Base-by-base conservation (phyloP, 352 stramenopile species). In the Pythium dissotocum region DNA sequence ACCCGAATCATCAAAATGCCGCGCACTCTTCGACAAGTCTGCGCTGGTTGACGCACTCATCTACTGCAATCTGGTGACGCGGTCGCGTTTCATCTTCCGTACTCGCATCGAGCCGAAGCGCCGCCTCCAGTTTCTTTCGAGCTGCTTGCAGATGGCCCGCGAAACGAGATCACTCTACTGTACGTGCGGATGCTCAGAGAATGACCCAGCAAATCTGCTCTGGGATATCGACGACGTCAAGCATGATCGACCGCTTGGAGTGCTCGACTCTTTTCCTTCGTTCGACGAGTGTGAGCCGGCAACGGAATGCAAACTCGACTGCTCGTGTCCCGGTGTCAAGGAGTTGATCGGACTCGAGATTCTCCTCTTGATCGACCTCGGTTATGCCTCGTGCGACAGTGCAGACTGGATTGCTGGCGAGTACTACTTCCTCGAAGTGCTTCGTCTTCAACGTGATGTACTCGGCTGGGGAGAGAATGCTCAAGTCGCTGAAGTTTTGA, bases 41-140 rank as follows among this genome's bases (percentile, higher is more conserved):
- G 83, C 82, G 1, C 79, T 94, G 40, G 81, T 94, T 14, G 86
- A 94, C 32, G 82, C 78, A 9, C 68, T 94, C 36, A 69, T 94
- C 60, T 90, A 94, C 58, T 89, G 77, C 75, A 91, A 92, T 67
- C 58, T 94, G 42, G 84, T 94, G 28, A 81, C 88, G 14, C 83
- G 86, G n/a, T 82, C 79, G 57, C 86, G 86, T 3, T 94, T 91
- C 68, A 92, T 94, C 61, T 90, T 91, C 57, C 80, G 86, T 0
- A 85, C 85, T 12, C 83, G 86, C 21, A 77, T 91, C 30, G 86
- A 94, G 55, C 83, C 86, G 8, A 79, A 85, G 30, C 69, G 80
- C 10, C 83, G 86, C 8, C 82, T 94, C 4, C 67, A 89, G 46
- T 71, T 90, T 14, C 72, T 90, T 28, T 82, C 85, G 2, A 80